phyloP scores from a whole-genome alignment of 129 eudicot genomes.

The Tagetes erecta region DNA sequence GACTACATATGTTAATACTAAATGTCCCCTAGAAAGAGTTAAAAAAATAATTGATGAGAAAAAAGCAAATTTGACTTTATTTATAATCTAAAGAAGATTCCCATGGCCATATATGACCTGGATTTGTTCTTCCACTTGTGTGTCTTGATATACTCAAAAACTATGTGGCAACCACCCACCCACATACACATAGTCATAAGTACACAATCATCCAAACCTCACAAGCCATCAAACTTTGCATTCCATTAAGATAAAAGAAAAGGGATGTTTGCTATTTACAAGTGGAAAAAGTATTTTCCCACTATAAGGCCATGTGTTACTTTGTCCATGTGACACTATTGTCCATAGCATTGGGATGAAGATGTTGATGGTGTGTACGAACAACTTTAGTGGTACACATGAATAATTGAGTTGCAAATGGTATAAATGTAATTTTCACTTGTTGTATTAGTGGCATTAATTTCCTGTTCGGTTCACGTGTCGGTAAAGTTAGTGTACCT shows the following conservation, averaged over 20 bases:
- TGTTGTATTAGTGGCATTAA: no score
- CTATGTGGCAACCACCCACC: constrained; percentile 20
- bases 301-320: neutral
- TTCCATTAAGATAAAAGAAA: neutral
- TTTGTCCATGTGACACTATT: no score
- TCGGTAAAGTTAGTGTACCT: no score
- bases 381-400: no score
- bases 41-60: neutral
- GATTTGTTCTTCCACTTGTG: constrained; percentile 33
- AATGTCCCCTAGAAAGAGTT: no score
- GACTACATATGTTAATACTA: no score
- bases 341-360: no score
- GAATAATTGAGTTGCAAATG: no score
- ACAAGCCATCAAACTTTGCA: constrained; percentile 11
- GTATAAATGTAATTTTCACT: no score
- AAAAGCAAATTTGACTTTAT: constrained; percentile 23
- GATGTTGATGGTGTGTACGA: no score
- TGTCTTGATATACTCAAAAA: constrained; percentile 17
- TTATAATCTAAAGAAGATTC: constrained; percentile 28
- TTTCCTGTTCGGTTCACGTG: no score
- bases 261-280: neutral
- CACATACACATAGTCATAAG: constrained; percentile 18
- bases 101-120: constrained; percentile 30
- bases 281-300: neutral
- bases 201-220: constrained; percentile 18